These are phyloP conservation scores for Aspergillus bridgeri DNA, from an alignment of 495 filamentous ascomycete species.

Conservation along the genomic window DNA sequence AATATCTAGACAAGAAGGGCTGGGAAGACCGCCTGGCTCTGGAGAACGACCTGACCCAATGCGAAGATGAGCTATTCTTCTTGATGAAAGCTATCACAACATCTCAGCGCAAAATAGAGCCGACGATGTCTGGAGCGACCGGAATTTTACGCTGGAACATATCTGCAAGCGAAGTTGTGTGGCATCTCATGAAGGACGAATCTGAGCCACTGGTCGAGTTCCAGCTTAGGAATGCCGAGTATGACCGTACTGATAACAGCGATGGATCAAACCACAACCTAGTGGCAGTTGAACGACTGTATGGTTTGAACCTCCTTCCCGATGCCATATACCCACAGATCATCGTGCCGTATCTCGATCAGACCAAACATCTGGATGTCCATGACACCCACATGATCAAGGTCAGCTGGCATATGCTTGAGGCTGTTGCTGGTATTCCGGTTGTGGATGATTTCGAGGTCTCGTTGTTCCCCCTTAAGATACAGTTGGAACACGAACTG, in stretches of 20 bases:
- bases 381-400: slow-evolving; percentile 73
- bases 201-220: slow-evolving; percentile 91
- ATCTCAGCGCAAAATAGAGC: slow-evolving; percentile 79
- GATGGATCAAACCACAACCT: slow-evolving; percentile 95
- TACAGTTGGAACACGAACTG: slow-evolving; percentile 90
- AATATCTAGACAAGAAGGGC: slow-evolving; percentile 79
- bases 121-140: slow-evolving; percentile 59
- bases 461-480: slow-evolving; percentile 84
- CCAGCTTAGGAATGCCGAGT: slow-evolving; percentile 82
- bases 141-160: slow-evolving; percentile 87
- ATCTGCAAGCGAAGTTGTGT: slow-evolving; percentile 86
- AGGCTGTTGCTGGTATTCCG: slow-evolving; percentile 95
- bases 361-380: slow-evolving; percentile 48
- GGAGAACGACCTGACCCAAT: slow-evolving; percentile 81
- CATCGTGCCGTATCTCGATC: slow-evolving; percentile 81
- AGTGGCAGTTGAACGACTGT: slow-evolving; percentile 77
- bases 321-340: slow-evolving; percentile 94
- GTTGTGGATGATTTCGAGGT: slow-evolving; percentile 98
- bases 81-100: slow-evolving; percentile 99
- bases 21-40: slow-evolving; percentile 86
- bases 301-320: slow-evolving; percentile 82
- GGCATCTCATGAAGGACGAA: slow-evolving; percentile 86
- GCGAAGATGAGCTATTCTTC: slow-evolving; percentile 98
- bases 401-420: slow-evolving; percentile 95
- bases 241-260: slow-evolving; percentile 90